Conservation (phyloP, 2,329 filamentous ascomycete species). For the Teratosphaeria nubilosa region DNA sequence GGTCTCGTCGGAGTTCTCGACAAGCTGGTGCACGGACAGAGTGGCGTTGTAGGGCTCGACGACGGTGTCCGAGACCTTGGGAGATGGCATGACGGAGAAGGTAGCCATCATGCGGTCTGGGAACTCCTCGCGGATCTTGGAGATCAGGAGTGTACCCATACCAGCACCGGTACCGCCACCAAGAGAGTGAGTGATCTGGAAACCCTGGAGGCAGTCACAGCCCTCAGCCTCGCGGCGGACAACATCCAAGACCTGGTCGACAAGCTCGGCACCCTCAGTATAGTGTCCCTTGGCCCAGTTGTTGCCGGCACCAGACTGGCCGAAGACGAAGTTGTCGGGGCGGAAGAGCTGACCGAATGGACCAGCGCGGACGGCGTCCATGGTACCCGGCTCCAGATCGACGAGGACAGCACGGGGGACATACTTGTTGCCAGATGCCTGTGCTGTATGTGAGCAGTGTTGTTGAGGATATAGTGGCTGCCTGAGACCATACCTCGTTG, state of each 20-base stretch:
- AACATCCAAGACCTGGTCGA: slow-evolving; percentile 96
- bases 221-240: slow-evolving; percentile 97
- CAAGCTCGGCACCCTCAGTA: slow-evolving; percentile 97
- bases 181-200: slow-evolving; percentile 99
- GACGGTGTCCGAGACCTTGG: slow-evolving; percentile 99
- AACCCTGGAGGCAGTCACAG: slow-evolving; percentile 98
- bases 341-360: slow-evolving; percentile 99
- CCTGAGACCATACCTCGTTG: slow-evolving; percentile 59
- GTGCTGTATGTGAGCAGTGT: slow-evolving; percentile 21
- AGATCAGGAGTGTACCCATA: slow-evolving; percentile 99
- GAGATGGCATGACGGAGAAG: slow-evolving; percentile 96
- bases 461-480: background rate
- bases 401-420: slow-evolving; percentile 98
- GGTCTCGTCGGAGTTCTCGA: slow-evolving; percentile 99
- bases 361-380: slow-evolving; percentile 97
- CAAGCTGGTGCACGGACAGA: slow-evolving; percentile 95
- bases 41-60: slow-evolving; percentile 99
- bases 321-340: slow-evolving; percentile 99
- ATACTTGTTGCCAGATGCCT: slow-evolving; percentile 98
- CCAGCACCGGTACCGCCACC: slow-evolving; percentile 99
- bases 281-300: slow-evolving; percentile 99
- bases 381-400: slow-evolving; percentile 98
- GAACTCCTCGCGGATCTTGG: slow-evolving; percentile 99
- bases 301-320: slow-evolving; percentile 99
- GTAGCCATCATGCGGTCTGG: slow-evolving; percentile 99